phyloP scores from a whole-genome alignment of 352 stramenopile species.

The Pythium apleroticum region DNA sequence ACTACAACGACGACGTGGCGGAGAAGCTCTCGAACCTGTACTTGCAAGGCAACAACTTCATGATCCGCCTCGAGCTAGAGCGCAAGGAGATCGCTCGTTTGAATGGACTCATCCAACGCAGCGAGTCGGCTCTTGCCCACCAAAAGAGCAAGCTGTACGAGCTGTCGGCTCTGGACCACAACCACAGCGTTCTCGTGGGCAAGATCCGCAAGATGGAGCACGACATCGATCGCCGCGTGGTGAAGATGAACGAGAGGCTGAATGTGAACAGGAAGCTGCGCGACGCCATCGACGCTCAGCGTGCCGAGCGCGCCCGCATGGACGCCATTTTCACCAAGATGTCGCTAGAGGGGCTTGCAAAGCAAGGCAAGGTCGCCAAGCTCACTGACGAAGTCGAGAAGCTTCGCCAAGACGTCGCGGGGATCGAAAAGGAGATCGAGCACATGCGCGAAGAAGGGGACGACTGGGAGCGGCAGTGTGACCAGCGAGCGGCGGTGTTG shows the following conservation, averaged over 20 bases:
- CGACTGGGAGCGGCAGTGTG: slow-evolving; percentile 61
- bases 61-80: slow-evolving; percentile 76
- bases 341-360: slow-evolving; percentile 53
- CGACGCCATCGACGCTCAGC: slow-evolving; percentile 63
- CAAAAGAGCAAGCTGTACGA: slow-evolving; percentile 81
- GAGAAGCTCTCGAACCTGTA: slow-evolving; percentile 82
- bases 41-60: slow-evolving; percentile 79
- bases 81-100: slow-evolving; percentile 67
- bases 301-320: slow-evolving; percentile 67
- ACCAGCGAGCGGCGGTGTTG: slow-evolving; percentile 45
- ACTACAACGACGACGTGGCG: slow-evolving; percentile 69
- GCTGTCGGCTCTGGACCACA: slow-evolving; percentile 66
- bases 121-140: slow-evolving; percentile 53
- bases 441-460: slow-evolving; percentile 54
- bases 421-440: slow-evolving; percentile 61
- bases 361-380: slow-evolving; percentile 50
- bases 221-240: slow-evolving; percentile 77
- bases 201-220: slow-evolving; percentile 81
- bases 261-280: slow-evolving; percentile 64
- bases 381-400: slow-evolving; percentile 54
- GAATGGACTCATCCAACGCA: slow-evolving; percentile 67
- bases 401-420: slow-evolving; percentile 49
- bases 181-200: slow-evolving; percentile 56
- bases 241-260: slow-evolving; percentile 84
- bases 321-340: slow-evolving; percentile 79